phyloP scores from a whole-genome alignment of 2,329 filamentous ascomycete species.

The Colletotrichum godetiae region DNA sequence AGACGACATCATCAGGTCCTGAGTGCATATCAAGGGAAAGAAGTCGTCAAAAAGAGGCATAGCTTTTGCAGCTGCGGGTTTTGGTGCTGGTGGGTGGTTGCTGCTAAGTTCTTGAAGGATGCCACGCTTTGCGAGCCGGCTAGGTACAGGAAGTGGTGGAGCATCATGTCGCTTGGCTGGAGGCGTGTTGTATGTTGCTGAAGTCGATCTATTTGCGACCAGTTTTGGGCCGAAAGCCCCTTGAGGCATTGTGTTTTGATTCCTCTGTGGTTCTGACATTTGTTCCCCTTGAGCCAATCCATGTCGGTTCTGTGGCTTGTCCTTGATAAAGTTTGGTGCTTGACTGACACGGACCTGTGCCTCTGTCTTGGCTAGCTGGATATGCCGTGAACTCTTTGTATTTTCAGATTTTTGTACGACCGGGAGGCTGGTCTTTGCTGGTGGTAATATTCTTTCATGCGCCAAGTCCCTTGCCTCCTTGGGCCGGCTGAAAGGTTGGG shows the following conservation, averaged over 20 bases:
- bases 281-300: neutral
- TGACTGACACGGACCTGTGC: neutral
- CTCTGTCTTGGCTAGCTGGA: neutral
- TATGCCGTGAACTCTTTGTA: neutral
- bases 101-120: constrained; percentile 8
- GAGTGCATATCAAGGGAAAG: constrained; percentile 54
- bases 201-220: neutral
- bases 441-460: neutral
- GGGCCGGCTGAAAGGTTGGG: too few relatives aligned
- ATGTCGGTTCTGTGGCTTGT: neutral
- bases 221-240: neutral
- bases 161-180: neutral
- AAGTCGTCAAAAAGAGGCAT: neutral
- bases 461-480: neutral
- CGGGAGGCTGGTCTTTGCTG: neutral
- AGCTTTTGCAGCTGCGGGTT: neutral
- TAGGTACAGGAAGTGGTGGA: neutral
- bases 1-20: constrained; percentile 58
- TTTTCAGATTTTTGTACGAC: neutral
- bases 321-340: neutral
- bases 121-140: neutral
- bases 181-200: neutral
- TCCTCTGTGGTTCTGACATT: neutral
- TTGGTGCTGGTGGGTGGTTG: neutral
- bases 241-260: neutral